phyloP scores from a whole-genome alignment of 306 rosid genomes.

The Carpinus viminea region DNA sequence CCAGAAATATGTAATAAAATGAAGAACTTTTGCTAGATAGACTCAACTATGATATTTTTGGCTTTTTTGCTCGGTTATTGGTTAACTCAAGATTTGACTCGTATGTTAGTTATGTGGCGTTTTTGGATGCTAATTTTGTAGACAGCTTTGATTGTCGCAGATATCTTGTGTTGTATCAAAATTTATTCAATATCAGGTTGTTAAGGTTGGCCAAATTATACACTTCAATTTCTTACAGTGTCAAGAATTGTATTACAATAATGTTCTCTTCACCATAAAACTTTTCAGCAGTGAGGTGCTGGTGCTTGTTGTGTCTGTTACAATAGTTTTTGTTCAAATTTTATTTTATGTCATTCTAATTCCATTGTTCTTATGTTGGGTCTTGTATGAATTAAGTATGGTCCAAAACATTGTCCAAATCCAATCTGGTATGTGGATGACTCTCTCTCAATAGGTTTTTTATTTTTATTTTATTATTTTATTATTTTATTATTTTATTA shows the following conservation, averaged over 20 bases:
- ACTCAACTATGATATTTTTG: background rate
- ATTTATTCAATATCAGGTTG: background rate
- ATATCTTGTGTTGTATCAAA: too few relatives aligned
- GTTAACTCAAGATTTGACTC: too few relatives aligned
- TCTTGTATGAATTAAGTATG: background rate
- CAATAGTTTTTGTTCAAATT: background rate
- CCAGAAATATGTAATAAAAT: too few relatives aligned
- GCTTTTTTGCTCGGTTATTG: too few relatives aligned
- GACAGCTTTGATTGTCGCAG: too few relatives aligned
- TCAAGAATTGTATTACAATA: background rate
- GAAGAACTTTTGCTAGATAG: background rate
- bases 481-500: too few relatives aligned
- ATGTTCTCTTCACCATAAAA: background rate
- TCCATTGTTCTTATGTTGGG: background rate
- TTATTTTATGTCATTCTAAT: background rate
- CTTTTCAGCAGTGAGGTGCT: background rate
- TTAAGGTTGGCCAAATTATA: background rate
- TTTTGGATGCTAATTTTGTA: background rate
- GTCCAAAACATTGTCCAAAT: background rate
- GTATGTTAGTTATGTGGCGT: background rate
- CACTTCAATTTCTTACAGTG: background rate
- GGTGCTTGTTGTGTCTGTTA: background rate
- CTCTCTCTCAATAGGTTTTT: background rate
- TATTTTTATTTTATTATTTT: too few relatives aligned
- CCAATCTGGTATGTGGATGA: background rate